phyloP scores from a whole-genome alignment of 208 protist species.

The Trypanosomatidae sp. region DNA sequence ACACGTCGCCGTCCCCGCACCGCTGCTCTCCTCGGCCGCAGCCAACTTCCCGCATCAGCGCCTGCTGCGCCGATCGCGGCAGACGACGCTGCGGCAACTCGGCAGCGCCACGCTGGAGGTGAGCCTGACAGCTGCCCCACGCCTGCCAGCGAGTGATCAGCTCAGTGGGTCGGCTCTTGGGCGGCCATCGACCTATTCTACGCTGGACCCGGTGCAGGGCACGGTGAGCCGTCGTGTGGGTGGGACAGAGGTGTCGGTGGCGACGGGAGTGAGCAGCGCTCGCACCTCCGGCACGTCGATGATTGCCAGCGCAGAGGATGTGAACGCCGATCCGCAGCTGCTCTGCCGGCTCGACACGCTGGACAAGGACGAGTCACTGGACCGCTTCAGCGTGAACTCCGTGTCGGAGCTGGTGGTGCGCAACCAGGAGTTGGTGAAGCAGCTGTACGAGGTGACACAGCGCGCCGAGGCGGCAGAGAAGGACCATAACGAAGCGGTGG shows the following conservation, averaged over 20 bases:
- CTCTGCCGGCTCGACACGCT: slow-evolving; percentile 49
- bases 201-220: slow-evolving; percentile 26
- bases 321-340: slow-evolving; percentile 38
- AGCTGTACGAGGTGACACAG: slow-evolving; percentile 65
- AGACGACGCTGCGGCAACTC: slow-evolving; percentile 43
- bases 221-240: slow-evolving; percentile 25
- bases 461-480: too few species aligned
- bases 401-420: slow-evolving; percentile 65
- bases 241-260: slow-evolving; percentile 12
- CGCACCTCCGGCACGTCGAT: too few species aligned
- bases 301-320: slow-evolving; percentile 23
- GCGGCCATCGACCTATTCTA: slow-evolving; percentile 41
- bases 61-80: slow-evolving; percentile 11
- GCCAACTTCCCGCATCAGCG: not conserved
- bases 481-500: too few species aligned
- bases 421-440: slow-evolving; percentile 75
- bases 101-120: slow-evolving; percentile 31
- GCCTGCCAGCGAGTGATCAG: slow-evolving; percentile 50
- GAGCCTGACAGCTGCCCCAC: slow-evolving; percentile 18
- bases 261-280: too few species aligned
- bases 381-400: slow-evolving; percentile 65
- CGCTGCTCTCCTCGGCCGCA: not conserved
- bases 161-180: slow-evolving; percentile 66
- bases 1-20: slow-evolving; percentile 12
- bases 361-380: slow-evolving; percentile 59